A percentile compares a stretch with the other conserved stretches of the same genome.
Conservation (phyloP, 495 filamentous ascomycete species). For the Lindgomyces ingoldianus region DNA sequence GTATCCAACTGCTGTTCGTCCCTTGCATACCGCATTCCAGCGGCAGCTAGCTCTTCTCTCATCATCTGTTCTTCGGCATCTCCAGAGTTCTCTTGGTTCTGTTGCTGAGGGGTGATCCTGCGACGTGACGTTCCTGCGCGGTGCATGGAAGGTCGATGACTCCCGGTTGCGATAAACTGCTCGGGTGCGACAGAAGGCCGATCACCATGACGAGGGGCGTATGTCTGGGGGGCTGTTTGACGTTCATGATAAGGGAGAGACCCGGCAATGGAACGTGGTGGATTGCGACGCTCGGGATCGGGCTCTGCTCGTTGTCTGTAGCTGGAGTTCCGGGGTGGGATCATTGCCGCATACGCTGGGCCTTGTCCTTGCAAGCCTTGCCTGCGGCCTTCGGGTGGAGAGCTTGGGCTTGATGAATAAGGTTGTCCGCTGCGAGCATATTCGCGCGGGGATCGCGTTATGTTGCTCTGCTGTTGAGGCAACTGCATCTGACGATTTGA, state of each 20-base stretch:
- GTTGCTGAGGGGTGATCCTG: constrained; percentile 13
- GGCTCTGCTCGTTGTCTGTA: background rate
- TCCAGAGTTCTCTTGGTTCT: constrained; percentile 35
- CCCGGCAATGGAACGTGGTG: background rate
- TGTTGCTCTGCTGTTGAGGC: background rate
- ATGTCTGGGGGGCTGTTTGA: background rate
- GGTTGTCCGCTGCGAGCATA: background rate
- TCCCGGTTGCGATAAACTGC: background rate
- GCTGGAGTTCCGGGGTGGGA: background rate
- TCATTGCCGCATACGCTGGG: background rate
- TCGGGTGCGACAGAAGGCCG: background rate
- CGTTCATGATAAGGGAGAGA: background rate
- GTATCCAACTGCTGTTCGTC: constrained; percentile 15
- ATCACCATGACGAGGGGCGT: background rate
- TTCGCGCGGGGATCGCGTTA: background rate
- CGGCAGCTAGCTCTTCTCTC: constrained; percentile 26
- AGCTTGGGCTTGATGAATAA: background rate
- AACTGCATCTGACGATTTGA: background rate
- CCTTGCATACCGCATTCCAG: constrained; percentile 16
- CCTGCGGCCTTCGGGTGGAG: background rate
- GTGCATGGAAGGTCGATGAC: background rate
- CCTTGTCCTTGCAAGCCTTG: background rate
- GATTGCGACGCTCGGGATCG: background rate
- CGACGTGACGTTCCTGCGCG: background rate
- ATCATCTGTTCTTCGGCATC: constrained; percentile 23